phyloP scores from a whole-genome alignment of 192 early-diverging fungal species.

The Backusella westeae region DNA sequence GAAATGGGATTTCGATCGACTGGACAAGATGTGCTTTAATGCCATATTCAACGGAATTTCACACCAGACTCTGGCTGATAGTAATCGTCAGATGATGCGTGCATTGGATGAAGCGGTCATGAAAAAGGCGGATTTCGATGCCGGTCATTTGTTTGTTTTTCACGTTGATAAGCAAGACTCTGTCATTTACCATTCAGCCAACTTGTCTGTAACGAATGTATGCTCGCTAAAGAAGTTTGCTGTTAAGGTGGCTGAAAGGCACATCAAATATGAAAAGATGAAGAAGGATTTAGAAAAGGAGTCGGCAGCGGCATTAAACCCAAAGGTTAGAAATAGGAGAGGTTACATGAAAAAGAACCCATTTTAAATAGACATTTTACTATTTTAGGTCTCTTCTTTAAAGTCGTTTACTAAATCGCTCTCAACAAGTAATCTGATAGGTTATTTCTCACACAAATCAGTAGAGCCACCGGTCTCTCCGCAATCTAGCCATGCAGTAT shows the following conservation, averaged over 20 bases:
- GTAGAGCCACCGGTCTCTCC: neutral
- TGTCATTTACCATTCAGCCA: slow-evolving; percentile 25
- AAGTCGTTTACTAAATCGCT: slow-evolving; percentile 30
- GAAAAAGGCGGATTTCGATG: neutral
- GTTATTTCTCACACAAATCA: slow-evolving; percentile 18
- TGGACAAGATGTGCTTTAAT: slow-evolving; percentile 34
- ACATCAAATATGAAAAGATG: slow-evolving; percentile 2
- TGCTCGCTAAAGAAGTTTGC: slow-evolving; percentile 30
- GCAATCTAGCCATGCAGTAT: neutral
- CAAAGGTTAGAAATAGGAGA: slow-evolving; percentile 14
- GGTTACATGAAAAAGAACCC: neutral
- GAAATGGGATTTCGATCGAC: slow-evolving; percentile 55
- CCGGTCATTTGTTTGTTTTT: slow-evolving; percentile 26
- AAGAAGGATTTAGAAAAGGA: neutral
- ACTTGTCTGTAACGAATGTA: slow-evolving; percentile 19
- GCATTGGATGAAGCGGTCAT: slow-evolving; percentile 12
- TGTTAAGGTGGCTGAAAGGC: slow-evolving; percentile 9
- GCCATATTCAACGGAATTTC: slow-evolving; percentile 37
- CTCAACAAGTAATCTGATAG: slow-evolving; percentile 24
- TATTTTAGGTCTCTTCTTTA: neutral
- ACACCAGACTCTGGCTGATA: slow-evolving; percentile 17
- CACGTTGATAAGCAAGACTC: slow-evolving; percentile 9
- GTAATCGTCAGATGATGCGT: slow-evolving; percentile 25
- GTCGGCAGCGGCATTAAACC: neutral
- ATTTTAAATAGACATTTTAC: neutral